Conservation (phyloP, 306 rosid species). For the Trifolium repens region DNA sequence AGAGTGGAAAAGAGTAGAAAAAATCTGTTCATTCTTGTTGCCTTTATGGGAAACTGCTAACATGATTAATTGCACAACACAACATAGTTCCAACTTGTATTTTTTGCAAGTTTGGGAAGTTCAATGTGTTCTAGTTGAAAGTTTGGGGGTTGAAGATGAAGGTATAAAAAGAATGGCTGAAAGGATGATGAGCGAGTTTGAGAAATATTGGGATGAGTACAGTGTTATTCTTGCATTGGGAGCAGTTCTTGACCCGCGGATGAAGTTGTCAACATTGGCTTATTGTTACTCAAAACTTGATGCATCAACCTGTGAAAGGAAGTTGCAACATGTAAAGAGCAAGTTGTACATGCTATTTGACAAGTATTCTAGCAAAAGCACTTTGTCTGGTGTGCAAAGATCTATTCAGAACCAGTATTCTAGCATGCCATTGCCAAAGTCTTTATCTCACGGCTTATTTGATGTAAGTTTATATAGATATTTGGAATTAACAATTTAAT, state of each 20-base stretch:
- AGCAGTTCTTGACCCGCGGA: slow-evolving; percentile 16
- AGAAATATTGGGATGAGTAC: slow-evolving; percentile 22
- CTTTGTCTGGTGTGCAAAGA: neutral
- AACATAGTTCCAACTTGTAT: slow-evolving; percentile 24
- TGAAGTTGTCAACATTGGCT: slow-evolving; percentile 5
- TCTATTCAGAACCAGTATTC: neutral
- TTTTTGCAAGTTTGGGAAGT: slow-evolving; percentile 35
- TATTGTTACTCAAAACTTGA: slow-evolving; percentile 14
- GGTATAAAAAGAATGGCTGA: neutral
- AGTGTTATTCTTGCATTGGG: slow-evolving; percentile 17
- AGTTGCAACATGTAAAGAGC: neutral
- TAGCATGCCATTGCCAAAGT: neutral
- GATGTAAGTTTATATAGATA: neutral
- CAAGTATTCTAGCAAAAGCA: neutral
- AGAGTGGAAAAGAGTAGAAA: slow-evolving; percentile 17
- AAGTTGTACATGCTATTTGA: slow-evolving; percentile 15
- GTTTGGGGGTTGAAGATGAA: slow-evolving; percentile 8
- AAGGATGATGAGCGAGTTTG: neutral
- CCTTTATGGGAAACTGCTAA: neutral
- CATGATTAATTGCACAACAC: neutral
- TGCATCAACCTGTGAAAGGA: neutral
- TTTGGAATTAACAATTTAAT: neutral
- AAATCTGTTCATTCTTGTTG: neutral
- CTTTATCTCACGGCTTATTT: neutral
- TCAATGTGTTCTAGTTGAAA: slow-evolving; percentile 11